Base-by-base conservation (phyloP, 1,284 basidiomycete species). In the Kwoniella shivajii region DNA sequence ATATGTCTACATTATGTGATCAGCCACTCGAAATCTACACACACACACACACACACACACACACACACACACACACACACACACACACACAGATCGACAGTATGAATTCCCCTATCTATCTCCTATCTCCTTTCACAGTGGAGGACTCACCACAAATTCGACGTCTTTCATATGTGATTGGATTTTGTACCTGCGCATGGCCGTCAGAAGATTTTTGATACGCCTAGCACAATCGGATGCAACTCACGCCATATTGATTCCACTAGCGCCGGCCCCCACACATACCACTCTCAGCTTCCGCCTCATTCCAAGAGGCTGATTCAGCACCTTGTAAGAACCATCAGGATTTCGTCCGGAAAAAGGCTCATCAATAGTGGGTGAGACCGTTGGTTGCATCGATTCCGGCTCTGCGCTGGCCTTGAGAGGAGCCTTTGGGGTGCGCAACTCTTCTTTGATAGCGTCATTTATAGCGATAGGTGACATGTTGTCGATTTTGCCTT, bases 211-310 rank as follows among this genome's bases (percentile, higher is more conserved):
- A 34, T 16, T 7, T 2, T 38, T 13, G n/a, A 46, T 34, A 7
- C 14, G 39, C 30, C n/a, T 45, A 11, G 43, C 9, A 45, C 18
- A 45, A 24, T 10, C 7, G 9, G 4, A 14, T 6, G 10, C 26
- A 13, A 44, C 52, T 54, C 37, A 54, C 52, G 52, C 52, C 52
- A 54, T 54, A 26, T 54, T 54, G 52, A 54, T 54, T 4, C 52
- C 52, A 37, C 52, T 54, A 3, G 52, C 52, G 10, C 52, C 52
- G 3, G 52, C 52, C 18, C 52, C 52, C 3, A 54, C 52, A 26
- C 52, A 47, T 7, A 54, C 37, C 6, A 54, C 45, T 20, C 52
- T 27, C 7, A 54, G 34, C 34, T 54, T 54, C 26, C 52, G 42
- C 24, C 52, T 36, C 52, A 48, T 54, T 9, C 52, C 52, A 33